phyloP scores from a whole-genome alignment of 139 green algal species.

The Tetradesmus lagerheimii region DNA sequence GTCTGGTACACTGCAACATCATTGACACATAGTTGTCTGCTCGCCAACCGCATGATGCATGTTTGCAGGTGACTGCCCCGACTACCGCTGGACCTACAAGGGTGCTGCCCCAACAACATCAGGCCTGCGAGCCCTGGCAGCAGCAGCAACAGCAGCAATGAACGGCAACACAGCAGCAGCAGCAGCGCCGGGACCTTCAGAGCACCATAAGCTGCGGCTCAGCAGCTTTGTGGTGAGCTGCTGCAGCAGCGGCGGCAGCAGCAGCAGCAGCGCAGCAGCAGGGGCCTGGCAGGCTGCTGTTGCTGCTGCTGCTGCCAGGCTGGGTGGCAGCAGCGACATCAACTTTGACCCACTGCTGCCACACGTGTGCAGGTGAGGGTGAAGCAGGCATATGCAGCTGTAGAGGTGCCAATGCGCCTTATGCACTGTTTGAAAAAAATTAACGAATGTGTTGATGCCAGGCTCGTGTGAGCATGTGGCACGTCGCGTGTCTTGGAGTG shows the following conservation, averaged over 20 bases:
- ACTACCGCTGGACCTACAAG: conserved; percentile 79
- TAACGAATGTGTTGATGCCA: too few relatives aligned
- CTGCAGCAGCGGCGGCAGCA: not conserved
- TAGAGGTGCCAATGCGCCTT: too few relatives aligned
- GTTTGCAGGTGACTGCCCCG: conserved; percentile 52
- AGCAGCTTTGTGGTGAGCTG: conserved; percentile 4
- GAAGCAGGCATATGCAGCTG: not conserved
- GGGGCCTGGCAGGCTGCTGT: conserved; percentile 24
- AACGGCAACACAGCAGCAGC: not conserved
- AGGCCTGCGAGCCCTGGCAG: conserved; percentile 36
- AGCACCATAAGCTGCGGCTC: conserved; percentile 6
- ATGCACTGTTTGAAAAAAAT: too few relatives aligned
- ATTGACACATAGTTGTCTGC: too few relatives aligned
- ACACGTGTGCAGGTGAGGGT: conserved; percentile 40
- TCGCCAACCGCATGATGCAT: too few relatives aligned
- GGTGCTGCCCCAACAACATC: conserved; percentile 20
- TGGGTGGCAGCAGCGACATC: not conserved
- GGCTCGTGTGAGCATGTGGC: too few relatives aligned
- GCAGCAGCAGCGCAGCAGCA: conserved; percentile 2
- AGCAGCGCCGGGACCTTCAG: not conserved
- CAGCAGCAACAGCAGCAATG: not conserved
- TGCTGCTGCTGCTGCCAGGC: conserved; percentile 17
- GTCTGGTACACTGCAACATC: too few relatives aligned
- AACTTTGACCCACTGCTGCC: conserved; percentile 26
- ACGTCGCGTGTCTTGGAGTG: too few relatives aligned